A percentile compares a stretch with the other conserved stretches of the same genome.
phyloP scores from a whole-genome alignment of 2,329 filamentous ascomycete species.

The Pseudogymnoascus sp. region DNA sequence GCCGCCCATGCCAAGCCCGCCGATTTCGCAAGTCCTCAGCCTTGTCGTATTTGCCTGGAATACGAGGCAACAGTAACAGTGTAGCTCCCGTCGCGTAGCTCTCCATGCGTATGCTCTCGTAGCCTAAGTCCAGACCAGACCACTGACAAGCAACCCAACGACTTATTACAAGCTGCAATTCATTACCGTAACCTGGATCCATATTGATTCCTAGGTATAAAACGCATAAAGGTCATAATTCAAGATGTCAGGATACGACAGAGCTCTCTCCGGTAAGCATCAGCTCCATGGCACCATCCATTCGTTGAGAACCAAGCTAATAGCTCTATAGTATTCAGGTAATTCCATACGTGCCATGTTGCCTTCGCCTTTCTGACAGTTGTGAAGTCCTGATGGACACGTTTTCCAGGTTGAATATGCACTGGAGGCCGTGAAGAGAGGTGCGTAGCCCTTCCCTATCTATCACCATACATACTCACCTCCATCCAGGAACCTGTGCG shows the following conservation, averaged over 20 bases:
- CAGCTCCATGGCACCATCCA: conserved; percentile 22
- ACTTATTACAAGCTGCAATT: conserved; percentile 12
- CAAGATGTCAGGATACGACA: conserved; percentile 92
- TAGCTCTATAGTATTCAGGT: conserved; percentile 70
- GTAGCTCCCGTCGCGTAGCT: conserved; percentile 13
- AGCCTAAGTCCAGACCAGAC: conserved; percentile 12
- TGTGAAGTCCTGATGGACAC: conserved; percentile 85
- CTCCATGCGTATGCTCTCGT: conserved; percentile 9
- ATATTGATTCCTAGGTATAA: not conserved
- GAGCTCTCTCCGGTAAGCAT: conserved; percentile 90
- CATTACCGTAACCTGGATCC: conserved; percentile 13
- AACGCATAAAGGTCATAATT: conserved; percentile 9
- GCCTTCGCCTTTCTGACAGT: conserved; percentile 37
- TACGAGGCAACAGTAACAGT: not conserved
- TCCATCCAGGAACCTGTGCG: conserved; percentile 74
- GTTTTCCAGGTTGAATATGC: conserved; percentile 99
- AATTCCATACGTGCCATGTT: conserved; percentile 18
- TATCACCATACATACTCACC: conserved; percentile 3
- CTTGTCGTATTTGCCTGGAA: not conserved
- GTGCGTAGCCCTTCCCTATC: conserved; percentile 39
- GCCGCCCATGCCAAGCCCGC: not conserved
- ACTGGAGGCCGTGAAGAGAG: conserved; percentile 96
- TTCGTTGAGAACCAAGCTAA: conserved; percentile 38
- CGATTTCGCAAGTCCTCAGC: conserved; percentile 6
- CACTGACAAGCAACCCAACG: conserved; percentile 8